Conservation (phyloP, 140 eudicot species). For the Senecio squalidus region DNA sequence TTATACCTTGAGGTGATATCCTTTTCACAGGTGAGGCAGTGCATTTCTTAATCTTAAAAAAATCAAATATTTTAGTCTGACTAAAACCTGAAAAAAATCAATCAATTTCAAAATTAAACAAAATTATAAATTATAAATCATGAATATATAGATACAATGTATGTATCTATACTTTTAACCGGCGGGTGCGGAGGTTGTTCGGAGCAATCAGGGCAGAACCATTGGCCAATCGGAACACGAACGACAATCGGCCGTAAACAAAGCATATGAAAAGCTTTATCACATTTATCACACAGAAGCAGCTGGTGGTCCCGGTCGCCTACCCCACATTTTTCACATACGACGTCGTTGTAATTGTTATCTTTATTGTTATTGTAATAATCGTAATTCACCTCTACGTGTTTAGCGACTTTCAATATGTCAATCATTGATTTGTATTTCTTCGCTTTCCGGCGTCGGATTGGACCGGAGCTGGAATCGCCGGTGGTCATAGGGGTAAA, state of each 20-base stretch:
- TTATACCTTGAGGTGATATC: constrained; percentile 67
- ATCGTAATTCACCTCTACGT: too few species aligned
- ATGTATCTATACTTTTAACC: constrained; percentile 37
- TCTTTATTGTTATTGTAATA: background rate
- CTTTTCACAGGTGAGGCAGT: constrained; percentile 34
- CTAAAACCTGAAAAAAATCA: constrained; percentile 45
- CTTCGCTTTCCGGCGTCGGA: too few species aligned
- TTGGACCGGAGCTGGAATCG: too few species aligned
- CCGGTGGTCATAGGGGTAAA: too few species aligned
- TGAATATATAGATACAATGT: constrained; percentile 26
- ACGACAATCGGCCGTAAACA: constrained; percentile 78
- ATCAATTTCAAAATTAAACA: background rate
- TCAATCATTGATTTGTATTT: too few species aligned
- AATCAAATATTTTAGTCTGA: constrained; percentile 74
- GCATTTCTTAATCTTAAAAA: constrained; percentile 73
- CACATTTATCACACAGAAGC: constrained; percentile 68
- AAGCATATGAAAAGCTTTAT: constrained; percentile 64
- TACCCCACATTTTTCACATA: constrained; percentile 72
- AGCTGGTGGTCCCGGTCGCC: constrained; percentile 66
- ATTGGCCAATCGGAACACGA: constrained; percentile 66
- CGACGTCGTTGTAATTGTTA: constrained; percentile 26
- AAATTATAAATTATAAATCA: background rate
- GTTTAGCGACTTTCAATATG: too few species aligned
- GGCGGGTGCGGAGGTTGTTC: constrained; percentile 37
- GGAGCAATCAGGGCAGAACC: constrained; percentile 69